Evolutionary conservation across 352 stramenopile species (phyloP), one percentile per base, ranked within the genome.

Genomic region (Globisporangium paroecandrum): DNA sequence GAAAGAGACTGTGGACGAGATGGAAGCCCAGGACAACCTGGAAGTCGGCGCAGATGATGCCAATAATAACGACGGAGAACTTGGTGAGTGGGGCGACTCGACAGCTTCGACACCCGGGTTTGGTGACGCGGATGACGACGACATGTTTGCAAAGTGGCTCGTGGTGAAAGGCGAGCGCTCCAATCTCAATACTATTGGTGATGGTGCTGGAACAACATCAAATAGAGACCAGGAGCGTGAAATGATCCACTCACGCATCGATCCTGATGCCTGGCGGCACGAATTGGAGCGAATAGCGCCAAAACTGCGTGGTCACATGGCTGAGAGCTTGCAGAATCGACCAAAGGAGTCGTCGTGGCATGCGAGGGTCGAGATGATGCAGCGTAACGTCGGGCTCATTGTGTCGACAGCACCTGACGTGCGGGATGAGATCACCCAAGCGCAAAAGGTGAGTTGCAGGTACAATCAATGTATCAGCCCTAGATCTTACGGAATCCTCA

Each of bases 181-280:
- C 34, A 41, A 20, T 34, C 18, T 10, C 18, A 22, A 5, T 22
- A 18, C 13, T 41, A 36, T 8, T 34, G 29, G 9, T n/a, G 55
- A 8, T 25, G 29, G 25, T 18, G 18, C 63, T 57, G 43, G 3
- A 6, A 22, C 41, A 49, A 4, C 41, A 8, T n/a, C 15, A 49
- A 49, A 41, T 8, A 41, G 24, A 22, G 67, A 64, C 7, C 51
- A 71, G 1, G 59, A 76, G 9, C 68, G 53, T 24, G 56, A 71
- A 20, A 83, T 87, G 72, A 88, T 87, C 63, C 61, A 77, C 38
- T 72, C 75, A 1, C 29, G 70, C 15, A 74, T 87, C 41, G 78
- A 85, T 36, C 77, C 78, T 0, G 58, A 51, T 34, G 66, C 75
- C 12, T 88, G 78, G 78, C 64, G 77, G 9, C 68, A 64, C 7